Evolutionary conservation across 2,329 filamentous ascomycete genomes (phyloP).

Genomic region (Salinomyces thailandicus): DNA sequence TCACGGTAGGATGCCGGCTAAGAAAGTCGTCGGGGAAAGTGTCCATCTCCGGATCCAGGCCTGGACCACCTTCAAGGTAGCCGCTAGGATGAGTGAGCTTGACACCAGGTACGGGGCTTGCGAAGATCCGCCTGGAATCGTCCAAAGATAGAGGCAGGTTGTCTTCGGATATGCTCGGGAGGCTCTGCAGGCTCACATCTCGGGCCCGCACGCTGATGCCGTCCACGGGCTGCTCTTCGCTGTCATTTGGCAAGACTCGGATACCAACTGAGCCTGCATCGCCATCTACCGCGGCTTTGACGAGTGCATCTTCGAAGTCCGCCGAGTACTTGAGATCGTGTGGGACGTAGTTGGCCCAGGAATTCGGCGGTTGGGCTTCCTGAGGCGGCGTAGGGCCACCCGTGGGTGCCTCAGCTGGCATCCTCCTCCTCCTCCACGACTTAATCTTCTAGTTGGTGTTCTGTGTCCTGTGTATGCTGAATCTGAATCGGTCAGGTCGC

Average conservation of each 20-base stretch:
- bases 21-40: slow-evolving; percentile 34
- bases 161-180: slow-evolving; percentile 21
- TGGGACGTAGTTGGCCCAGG: slow-evolving; percentile 32
- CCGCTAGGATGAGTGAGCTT: slow-evolving; percentile 37
- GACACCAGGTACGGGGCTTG: slow-evolving; percentile 34
- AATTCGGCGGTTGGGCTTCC: slow-evolving; percentile 11
- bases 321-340: slow-evolving; percentile 35
- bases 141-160: slow-evolving; percentile 34
- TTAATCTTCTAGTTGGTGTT: too few relatives aligned
- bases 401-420: neutral
- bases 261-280: slow-evolving; percentile 15
- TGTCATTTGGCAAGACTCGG: slow-evolving; percentile 18
- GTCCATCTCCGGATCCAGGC: slow-evolving; percentile 28
- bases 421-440: too few relatives aligned
- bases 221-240: slow-evolving; percentile 17
- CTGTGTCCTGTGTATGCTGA: too few relatives aligned
- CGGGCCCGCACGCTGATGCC: slow-evolving; percentile 19
- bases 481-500: too few relatives aligned
- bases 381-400: slow-evolving; percentile 12
- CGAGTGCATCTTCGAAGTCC: slow-evolving; percentile 35
- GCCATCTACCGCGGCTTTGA: slow-evolving; percentile 28
- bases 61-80: slow-evolving; percentile 39
- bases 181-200: slow-evolving; percentile 16
- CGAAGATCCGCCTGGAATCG: slow-evolving; percentile 33
- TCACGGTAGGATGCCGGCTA: slow-evolving; percentile 24